Evolutionary conservation across 2,329 filamentous ascomycete species (phyloP).

Genomic region (Botrytis byssoidea): DNA sequence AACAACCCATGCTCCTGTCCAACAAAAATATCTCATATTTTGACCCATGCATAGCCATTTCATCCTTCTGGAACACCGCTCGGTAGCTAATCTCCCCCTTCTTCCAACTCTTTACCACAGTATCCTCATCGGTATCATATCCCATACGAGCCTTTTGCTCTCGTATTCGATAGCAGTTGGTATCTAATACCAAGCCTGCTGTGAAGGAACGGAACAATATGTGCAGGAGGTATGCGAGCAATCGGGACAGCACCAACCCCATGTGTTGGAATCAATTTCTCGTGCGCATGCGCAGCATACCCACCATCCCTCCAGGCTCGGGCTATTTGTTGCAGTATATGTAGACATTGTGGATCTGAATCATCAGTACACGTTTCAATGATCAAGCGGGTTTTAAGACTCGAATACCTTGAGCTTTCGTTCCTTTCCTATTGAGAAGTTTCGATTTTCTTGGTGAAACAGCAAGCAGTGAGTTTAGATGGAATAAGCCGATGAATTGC

Average conservation of each 20-base stretch:
- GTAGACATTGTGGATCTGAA: background rate
- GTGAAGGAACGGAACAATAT: background rate
- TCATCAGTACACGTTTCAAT: background rate
- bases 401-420: conserved; percentile 6
- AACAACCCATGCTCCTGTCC: background rate
- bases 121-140: background rate
- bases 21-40: background rate
- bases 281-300: conserved; percentile 21
- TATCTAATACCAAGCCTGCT: background rate
- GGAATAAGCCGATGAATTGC: background rate
- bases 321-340: background rate
- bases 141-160: background rate
- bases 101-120: background rate
- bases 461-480: background rate
- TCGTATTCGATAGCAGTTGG: background rate
- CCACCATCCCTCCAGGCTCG: conserved; percentile 25
- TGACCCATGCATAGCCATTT: background rate
- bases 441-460: background rate
- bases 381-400: background rate
- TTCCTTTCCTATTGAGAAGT: background rate
- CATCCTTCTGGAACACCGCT: background rate
- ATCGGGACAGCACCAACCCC: conserved; percentile 25
- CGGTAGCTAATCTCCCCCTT: background rate
- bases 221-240: conserved; percentile 22
- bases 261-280: conserved; percentile 22